Base-by-base conservation (phyloP, 2,329 filamentous ascomycete genomes). In the Arthrocladium fulminans region DNA sequence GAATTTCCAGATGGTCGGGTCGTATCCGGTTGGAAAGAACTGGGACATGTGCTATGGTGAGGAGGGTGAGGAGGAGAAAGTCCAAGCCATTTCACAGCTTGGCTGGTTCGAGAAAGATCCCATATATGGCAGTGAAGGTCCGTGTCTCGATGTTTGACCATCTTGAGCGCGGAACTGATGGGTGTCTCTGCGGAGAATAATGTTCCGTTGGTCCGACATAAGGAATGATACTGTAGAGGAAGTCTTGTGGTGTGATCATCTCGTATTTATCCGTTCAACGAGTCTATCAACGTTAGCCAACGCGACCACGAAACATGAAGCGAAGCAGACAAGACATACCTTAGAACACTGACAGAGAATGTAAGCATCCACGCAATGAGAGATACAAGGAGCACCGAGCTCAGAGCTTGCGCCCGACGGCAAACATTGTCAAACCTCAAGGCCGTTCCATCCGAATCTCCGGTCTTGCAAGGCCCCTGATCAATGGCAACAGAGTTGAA, bases 351-450 rank as follows among this genome's bases (percentile, higher is more conserved):
- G 50, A 96, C 83, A 43, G 84, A 80, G 67, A 97, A 94, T 19
- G 88, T 96, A 64, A 84, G 75, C 52, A 90, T 77, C 90, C 90
- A 97, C n/a, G 87, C 83, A 51, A 94, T 73, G 50, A 96, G 73
- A 8, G 86, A 87, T 50, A 95, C 74, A 45, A 94, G 71, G 58
- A 95, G 74, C 46, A 94, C 84, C 6, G 79, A 83, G 35, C 86
- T 84, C 53, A 97, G 68, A 2, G 84, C 83, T 62, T 81, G 80
- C 56, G 84, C 79, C 37, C 80, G 71, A 40, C 68, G 64, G 65
- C 80, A 85, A 17, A 87, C 45, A 6, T 50, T 43, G 57, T 65
- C 23, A 39, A 57, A 59, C 29, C 63, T 61, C 35, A 63, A 55
- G 23, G 63, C 41, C 4, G 54, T 47, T 43, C 64, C 57, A 41